phyloP scores from a whole-genome alignment of 140 eudicot species.

The Erigeron philadelphicus region DNA sequence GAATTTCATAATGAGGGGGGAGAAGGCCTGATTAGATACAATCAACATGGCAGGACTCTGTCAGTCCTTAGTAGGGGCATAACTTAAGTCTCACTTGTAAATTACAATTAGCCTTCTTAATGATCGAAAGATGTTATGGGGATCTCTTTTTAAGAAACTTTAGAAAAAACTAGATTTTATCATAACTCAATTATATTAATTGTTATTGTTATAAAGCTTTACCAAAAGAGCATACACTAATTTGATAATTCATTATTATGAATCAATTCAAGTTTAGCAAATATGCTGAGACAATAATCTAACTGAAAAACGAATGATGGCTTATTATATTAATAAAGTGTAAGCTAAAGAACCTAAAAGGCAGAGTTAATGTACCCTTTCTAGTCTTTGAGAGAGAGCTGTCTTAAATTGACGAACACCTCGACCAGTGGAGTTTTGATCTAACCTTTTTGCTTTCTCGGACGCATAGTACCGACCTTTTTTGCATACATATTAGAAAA shows the following conservation, averaged over 20 bases:
- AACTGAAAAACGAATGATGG: neutral
- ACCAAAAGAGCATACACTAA: neutral
- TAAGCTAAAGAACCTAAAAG: neutral
- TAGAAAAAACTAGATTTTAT: neutral
- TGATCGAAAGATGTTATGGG: neutral
- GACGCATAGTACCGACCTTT: slow-evolving; percentile 84
- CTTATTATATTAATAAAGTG: neutral
- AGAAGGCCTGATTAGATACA: no score
- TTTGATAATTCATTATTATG: no score
- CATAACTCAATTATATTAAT: neutral
- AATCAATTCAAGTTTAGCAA: neutral
- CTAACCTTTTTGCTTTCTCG: slow-evolving; percentile 90
- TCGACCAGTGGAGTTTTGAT: slow-evolving; percentile 83
- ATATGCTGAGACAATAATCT: neutral
- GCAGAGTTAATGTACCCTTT: slow-evolving; percentile 41
- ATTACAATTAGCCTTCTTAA: neutral
- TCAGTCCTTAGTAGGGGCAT: neutral
- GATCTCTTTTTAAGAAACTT: neutral
- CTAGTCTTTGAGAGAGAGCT: slow-evolving; percentile 69
- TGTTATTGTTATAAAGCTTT: neutral
- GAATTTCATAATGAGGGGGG: no score
- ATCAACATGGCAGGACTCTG: no score
- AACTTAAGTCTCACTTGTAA: no score
- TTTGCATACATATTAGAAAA: neutral
- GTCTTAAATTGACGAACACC: slow-evolving; percentile 96